These are phyloP conservation scores for Hericium coralloides DNA, from an alignment of 768 basidiomycete genomes.

Conservation along the genomic window DNA sequence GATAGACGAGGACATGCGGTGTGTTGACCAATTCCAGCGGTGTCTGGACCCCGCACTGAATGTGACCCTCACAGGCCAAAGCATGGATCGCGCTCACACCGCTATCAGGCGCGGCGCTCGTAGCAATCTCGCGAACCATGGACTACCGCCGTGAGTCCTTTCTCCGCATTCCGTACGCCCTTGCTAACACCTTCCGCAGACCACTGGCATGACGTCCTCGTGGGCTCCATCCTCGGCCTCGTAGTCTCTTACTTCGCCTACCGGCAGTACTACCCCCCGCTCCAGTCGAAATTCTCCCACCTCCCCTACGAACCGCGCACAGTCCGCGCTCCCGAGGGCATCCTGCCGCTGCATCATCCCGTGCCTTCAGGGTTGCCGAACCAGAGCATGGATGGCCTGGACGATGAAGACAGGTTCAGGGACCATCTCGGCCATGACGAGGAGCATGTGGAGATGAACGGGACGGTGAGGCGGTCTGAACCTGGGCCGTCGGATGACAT, in stretches of 20 bases:
- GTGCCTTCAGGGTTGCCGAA: neutral
- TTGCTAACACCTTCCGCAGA: conserved; percentile 34
- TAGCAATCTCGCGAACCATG: conserved; percentile 85
- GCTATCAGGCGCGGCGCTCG: conserved; percentile 64
- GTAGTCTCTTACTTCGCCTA: conserved; percentile 67
- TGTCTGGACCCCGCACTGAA: neutral
- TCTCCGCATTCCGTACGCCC: conserved; percentile 6
- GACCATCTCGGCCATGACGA: neutral
- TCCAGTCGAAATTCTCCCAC: conserved; percentile 54
- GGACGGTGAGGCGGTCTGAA: conserved; percentile 26
- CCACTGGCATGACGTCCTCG: conserved; percentile 87
- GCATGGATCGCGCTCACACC: conserved; percentile 81
- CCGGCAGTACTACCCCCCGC: conserved; percentile 76
- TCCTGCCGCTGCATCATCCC: neutral
- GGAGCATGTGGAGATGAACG: conserved; percentile 1
- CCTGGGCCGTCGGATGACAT: conserved; percentile 11
- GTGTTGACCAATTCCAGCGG: conserved; percentile 13
- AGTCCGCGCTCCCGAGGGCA: conserved; percentile 28
- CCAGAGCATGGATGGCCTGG: neutral
- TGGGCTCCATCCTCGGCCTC: conserved; percentile 71
- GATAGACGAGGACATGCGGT: conserved; percentile 71
- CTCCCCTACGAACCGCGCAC: conserved; percentile 67
- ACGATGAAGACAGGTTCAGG: neutral
- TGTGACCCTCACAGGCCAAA: conserved; percentile 31
- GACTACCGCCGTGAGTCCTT: conserved; percentile 69